Percentiles rank a stretch among this genome's conserved stretches.
Evolutionary conservation across 257 asterid species (phyloP).

Genomic region (Cinchona pubescens): DNA sequence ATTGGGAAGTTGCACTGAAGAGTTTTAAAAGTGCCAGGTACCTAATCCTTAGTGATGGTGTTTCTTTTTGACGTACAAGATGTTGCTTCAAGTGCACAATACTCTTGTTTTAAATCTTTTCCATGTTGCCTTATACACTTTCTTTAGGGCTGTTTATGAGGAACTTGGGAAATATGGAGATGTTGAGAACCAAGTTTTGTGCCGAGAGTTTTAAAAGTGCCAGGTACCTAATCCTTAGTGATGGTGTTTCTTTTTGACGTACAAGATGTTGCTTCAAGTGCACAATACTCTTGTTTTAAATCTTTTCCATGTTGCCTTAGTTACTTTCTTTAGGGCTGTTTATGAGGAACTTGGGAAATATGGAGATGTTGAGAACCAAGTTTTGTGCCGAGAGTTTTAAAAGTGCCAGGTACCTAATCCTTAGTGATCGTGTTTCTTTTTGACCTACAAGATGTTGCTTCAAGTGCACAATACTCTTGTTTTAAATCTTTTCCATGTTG

Average conservation of each 20-base stretch:
- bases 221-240: slow-evolving; percentile 46
- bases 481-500: slow-evolving; percentile 9
- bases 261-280: slow-evolving; percentile 8
- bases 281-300: no score
- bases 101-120: no score
- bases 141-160: no score
- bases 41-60: slow-evolving; percentile 3
- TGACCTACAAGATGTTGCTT: slow-evolving; percentile 5
- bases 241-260: background rate
- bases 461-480: background rate
- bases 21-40: slow-evolving; percentile 95
- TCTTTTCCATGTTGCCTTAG: no score
- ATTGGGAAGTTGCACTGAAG: slow-evolving; percentile 88
- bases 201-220: slow-evolving; percentile 91
- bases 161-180: no score
- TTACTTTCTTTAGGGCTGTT: no score
- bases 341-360: no score
- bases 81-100: slow-evolving; percentile 3
- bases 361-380: no score
- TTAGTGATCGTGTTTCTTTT: background rate
- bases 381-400: slow-evolving; percentile 88
- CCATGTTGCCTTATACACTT: no score
- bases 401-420: slow-evolving; percentile 70
- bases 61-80: slow-evolving; percentile 3
- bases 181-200: no score